Evolutionary conservation across 805 yeast species (phyloP).

Genomic region (Debaryomyces hansenii): DNA sequence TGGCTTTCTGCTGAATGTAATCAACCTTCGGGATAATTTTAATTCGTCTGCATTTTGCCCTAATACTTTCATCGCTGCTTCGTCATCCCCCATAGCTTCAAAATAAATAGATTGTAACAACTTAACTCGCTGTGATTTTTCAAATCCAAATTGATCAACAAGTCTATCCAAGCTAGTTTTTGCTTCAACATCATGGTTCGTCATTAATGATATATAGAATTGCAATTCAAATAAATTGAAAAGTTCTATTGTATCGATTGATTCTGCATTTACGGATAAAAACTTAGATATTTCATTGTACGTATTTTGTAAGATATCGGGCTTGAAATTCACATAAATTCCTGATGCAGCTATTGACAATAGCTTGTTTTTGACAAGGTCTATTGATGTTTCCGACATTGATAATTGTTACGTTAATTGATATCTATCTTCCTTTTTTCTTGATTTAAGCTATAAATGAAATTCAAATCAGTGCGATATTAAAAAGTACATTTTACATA

Average conservation of each 20-base stretch:
- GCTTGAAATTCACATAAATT: conserved; percentile 48
- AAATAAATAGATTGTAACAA: conserved; percentile 54
- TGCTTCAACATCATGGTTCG: conserved; percentile 73
- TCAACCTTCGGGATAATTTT: conserved; percentile 35
- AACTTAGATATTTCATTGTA: conserved; percentile 41
- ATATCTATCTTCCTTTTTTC: background rate
- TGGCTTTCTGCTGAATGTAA: conserved; percentile 29
- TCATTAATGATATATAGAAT: conserved; percentile 59
- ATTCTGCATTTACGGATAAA: conserved; percentile 27
- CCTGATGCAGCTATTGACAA: conserved; percentile 51
- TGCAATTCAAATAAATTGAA: conserved; percentile 68
- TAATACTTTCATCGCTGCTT: conserved; percentile 27
- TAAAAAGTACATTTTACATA: background rate
- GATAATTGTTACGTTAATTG: background rate
- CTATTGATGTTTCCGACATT: conserved; percentile 7
- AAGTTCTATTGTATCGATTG: conserved; percentile 45
- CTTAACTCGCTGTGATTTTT: conserved; percentile 54
- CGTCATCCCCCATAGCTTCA: conserved; percentile 50
- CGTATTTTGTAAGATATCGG: conserved; percentile 41
- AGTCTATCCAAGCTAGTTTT: conserved; percentile 61
- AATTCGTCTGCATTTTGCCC: conserved; percentile 35
- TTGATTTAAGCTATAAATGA: no score
- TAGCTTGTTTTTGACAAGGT: conserved; percentile 42
- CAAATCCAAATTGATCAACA: conserved; percentile 60
- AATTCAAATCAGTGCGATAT: conserved; percentile 2